These are phyloP conservation scores for Akanthomyces dipterigenus DNA, from an alignment of 2,329 filamentous ascomycete species.

Conservation along the genomic window DNA sequence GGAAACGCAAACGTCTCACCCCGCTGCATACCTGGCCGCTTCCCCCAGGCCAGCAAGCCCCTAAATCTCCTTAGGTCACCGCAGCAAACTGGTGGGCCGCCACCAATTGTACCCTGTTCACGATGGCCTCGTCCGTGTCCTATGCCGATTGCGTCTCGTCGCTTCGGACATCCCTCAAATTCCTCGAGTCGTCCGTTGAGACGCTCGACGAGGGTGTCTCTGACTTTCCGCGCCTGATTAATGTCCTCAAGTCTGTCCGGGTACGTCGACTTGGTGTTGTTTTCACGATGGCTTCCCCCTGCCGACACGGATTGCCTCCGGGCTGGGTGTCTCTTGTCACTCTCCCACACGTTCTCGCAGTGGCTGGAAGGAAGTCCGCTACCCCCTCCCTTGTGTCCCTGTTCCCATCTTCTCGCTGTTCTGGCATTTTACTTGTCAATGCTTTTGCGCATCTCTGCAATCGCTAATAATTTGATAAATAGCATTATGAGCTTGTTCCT, in stretches of 20 bases:
- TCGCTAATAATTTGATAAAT: neutral
- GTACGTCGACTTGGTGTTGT: slow-evolving; percentile 29
- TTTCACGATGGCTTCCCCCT: slow-evolving; percentile 9
- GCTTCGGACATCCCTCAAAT: slow-evolving; percentile 52
- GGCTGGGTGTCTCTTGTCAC: neutral
- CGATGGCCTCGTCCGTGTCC: slow-evolving; percentile 24
- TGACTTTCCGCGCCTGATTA: slow-evolving; percentile 50
- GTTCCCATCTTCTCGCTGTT: neutral
- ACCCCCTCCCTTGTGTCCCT: neutral
- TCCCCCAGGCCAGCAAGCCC: neutral
- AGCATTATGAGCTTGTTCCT: slow-evolving; percentile 92
- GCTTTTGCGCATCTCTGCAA: neutral
- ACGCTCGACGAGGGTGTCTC: slow-evolving; percentile 50
- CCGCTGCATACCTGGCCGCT: neutral
- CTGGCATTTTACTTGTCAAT: neutral
- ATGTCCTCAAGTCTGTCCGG: slow-evolving; percentile 51
- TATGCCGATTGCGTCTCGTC: slow-evolving; percentile 55
- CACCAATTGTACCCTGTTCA: slow-evolving; percentile 7
- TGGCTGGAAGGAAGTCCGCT: neutral
- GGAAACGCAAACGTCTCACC: neutral
- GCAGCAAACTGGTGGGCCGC: slow-evolving; percentile 3
- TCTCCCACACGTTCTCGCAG: neutral
- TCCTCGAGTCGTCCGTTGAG: slow-evolving; percentile 53
- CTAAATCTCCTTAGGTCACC: slow-evolving; percentile 8
- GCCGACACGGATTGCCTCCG: neutral